Evolutionary conservation across 176 grass and related monocot species (phyloP), one percentile per base, ranked within the genome.

Genomic region (Triticum turgidum): DNA sequence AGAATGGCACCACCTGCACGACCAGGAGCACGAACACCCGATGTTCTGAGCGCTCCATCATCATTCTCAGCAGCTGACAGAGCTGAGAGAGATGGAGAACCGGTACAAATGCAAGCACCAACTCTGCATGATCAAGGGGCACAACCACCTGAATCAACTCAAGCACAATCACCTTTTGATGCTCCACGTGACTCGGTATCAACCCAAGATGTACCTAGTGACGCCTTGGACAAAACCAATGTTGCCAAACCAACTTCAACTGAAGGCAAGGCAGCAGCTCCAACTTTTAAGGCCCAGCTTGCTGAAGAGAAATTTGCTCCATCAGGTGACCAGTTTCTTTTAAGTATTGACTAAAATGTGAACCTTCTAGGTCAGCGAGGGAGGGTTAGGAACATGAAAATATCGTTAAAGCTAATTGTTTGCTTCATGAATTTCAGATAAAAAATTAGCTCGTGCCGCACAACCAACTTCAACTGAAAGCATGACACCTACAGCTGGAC

Each of bases 351-450:
- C 3, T 65, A 52, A 80, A 81, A 52, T 79, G 20, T 84, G 37
- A 34, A 62, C 61, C 34, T 80, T 47, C 14, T 73, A 51, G 22
- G 38, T 21, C 20, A 32, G 9, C 37, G 27, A 78, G 35, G 82
- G 54, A 79, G 49, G 4, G n/a, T 65, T 84, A 13, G 29, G 10
- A 89, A 32, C 39, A 89, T 65, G 30, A 24, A 79, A 64, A 56
- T 1, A 39, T 35, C 10, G 5, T 84, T 24, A 29, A 89, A 74
- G 84, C 58, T 85, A 74, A 80, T 25, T 25, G n/a, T 65, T 84
- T 64, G 9, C 17, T 75, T 65, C 62, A 9, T 80, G 42, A 35
- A 56, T 85, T 89, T 63, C 70, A 89, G 82, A 75, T 66, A 11
- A 74, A 66, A 78, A 54, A 66, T 32, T 68, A 12, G 8, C 17